Conservation (phyloP, 768 basidiomycete genomes). For the Galerina sulciceps region DNA sequence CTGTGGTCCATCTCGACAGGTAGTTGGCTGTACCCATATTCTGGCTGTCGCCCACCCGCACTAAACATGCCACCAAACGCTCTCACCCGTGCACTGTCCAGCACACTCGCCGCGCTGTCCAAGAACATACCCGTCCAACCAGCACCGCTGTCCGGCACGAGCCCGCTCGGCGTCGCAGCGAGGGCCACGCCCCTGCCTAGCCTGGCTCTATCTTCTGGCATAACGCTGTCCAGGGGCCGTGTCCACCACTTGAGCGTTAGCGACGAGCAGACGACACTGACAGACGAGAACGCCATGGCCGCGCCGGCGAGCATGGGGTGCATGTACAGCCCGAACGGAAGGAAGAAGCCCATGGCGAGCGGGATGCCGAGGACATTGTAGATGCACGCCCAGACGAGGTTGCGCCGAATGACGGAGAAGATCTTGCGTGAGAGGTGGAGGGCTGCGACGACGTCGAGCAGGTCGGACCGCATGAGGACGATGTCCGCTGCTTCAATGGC, state of each 20-base stretch:
- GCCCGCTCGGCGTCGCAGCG: slow-evolving; percentile 23
- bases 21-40: slow-evolving; percentile 68
- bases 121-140: slow-evolving; percentile 50
- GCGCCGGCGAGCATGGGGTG: slow-evolving; percentile 99
- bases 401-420: slow-evolving; percentile 88
- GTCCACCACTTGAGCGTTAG: slow-evolving; percentile 86
- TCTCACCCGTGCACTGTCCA: slow-evolving; percentile 45
- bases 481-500: slow-evolving; percentile 99
- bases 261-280: slow-evolving; percentile 92
- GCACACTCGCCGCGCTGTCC: slow-evolving; percentile 45
- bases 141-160: slow-evolving; percentile 36
- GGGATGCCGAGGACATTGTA: slow-evolving; percentile 95
- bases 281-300: slow-evolving; percentile 97
- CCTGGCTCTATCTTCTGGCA: slow-evolving; percentile 57
- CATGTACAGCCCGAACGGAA: slow-evolving; percentile 90
- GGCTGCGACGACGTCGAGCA: slow-evolving; percentile 96
- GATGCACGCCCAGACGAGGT: slow-evolving; percentile 95
- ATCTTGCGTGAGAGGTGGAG: slow-evolving; percentile 89
- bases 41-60: slow-evolving; percentile 35
- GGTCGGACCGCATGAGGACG: slow-evolving; percentile 95
- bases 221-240: slow-evolving; percentile 68
- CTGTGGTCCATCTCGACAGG: slow-evolving; percentile 65
- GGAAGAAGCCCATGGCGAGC: slow-evolving; percentile 95
- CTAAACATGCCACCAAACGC: slow-evolving; percentile 44
- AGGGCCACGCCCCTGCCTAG: slow-evolving; percentile 47